phyloP scores from a whole-genome alignment of 805 yeast genomes.

The Jamesozyma piceae region DNA sequence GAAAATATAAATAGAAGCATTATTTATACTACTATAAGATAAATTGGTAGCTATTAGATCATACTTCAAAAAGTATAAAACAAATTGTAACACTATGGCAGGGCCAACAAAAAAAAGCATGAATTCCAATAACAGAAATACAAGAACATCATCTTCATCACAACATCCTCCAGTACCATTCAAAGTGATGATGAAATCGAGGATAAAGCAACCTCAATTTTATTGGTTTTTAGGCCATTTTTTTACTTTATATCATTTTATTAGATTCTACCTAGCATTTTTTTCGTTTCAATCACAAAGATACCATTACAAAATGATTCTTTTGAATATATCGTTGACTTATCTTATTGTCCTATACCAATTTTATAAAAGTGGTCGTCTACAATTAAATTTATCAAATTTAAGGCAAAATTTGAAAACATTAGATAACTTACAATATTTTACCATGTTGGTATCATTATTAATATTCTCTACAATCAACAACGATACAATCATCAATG shows the following conservation, averaged over 20 bases:
- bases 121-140: too few relatives aligned
- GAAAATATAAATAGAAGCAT: too few relatives aligned
- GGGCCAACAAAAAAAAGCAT: not conserved
- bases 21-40: too few relatives aligned
- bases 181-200: constrained; percentile 14
- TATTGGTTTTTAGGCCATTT: constrained; percentile 64
- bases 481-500: constrained; percentile 32
- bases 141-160: too few relatives aligned
- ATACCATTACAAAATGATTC: constrained; percentile 34
- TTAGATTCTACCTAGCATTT: constrained; percentile 35
- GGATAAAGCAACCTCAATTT: constrained; percentile 46
- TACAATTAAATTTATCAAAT: constrained; percentile 30
- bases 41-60: too few relatives aligned
- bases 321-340: constrained; percentile 47
- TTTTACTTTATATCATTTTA: constrained; percentile 35
- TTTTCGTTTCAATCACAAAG: constrained; percentile 30
- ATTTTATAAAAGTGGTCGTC: constrained; percentile 38
- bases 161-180: constrained; percentile 11
- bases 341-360: constrained; percentile 57
- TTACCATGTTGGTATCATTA: constrained; percentile 35
- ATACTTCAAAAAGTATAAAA: too few relatives aligned
- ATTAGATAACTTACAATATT: constrained; percentile 57
- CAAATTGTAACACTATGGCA: too few relatives aligned
- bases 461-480: constrained; percentile 38
- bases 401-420: constrained; percentile 18